A percentile compares a stretch with the other conserved stretches of the same genome.
Evolutionary conservation across 257 asterid species (phyloP).

Genomic region (Sherardia arvensis): DNA sequence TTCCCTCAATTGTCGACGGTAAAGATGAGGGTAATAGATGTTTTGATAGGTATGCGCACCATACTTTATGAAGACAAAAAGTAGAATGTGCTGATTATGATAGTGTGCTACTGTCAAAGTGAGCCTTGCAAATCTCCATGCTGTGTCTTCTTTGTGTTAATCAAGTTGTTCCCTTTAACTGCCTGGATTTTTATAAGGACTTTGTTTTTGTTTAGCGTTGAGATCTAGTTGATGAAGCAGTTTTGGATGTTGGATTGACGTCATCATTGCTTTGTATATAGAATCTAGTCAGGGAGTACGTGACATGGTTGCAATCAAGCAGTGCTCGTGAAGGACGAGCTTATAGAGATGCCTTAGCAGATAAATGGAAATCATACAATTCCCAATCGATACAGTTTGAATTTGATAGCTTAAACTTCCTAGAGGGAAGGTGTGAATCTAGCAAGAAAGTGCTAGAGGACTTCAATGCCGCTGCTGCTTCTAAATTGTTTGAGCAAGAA

Average conservation of each 20-base stretch:
- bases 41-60: not conserved
- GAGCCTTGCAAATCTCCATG: not conserved
- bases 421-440: conserved; percentile 41
- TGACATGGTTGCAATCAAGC: conserved; percentile 68
- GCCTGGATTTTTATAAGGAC: not conserved
- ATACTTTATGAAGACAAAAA: not conserved
- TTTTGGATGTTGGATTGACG: not conserved
- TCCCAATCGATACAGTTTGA: conserved; percentile 35
- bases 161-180: not conserved
- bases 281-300: conserved; percentile 71
- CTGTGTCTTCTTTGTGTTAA: not conserved
- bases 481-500: conserved; percentile 87
- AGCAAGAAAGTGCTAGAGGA: conserved; percentile 48
- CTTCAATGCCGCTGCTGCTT: conserved; percentile 83
- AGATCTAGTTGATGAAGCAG: not conserved
- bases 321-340: conserved; percentile 50
- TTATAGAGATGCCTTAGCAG: conserved; percentile 60
- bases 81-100: not conserved
- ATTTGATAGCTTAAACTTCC: conserved; percentile 38
- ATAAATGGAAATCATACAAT: conserved; percentile 58
- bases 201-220: not conserved
- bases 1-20: not conserved
- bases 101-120: not conserved
- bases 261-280: conserved; percentile 17
- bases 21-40: not conserved